Percentiles rank a stretch among this genome's conserved stretches.
phyloP scores from a whole-genome alignment of 768 basidiomycete species.

The Pulveroboletus frians region DNA sequence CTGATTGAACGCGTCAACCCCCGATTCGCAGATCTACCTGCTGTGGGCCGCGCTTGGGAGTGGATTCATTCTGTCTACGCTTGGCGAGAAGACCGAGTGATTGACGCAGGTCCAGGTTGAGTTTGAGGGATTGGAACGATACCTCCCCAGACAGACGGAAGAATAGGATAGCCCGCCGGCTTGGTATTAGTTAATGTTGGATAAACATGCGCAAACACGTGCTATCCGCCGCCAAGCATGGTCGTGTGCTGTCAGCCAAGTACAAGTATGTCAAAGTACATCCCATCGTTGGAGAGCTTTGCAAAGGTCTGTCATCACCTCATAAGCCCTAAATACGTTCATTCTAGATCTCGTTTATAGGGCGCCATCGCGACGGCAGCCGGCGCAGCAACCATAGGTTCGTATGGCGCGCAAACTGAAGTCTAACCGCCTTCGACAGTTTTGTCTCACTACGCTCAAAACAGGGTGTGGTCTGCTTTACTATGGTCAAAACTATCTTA shows the following conservation, averaged over 20 bases:
- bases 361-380: slow-evolving; percentile 53
- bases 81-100: background rate
- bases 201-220: slow-evolving; percentile 18
- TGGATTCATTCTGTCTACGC: background rate
- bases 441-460: background rate
- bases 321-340: background rate
- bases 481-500: slow-evolving; percentile 82
- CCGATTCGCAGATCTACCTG: background rate
- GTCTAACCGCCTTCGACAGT: background rate
- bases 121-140: background rate
- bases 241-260: background rate
- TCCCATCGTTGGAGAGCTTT: slow-evolving; percentile 41
- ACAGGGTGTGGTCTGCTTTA: slow-evolving; percentile 71
- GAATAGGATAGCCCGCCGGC: no score
- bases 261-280: slow-evolving; percentile 32
- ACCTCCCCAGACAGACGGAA: no score
- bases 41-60: background rate
- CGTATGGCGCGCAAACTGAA: slow-evolving; percentile 2
- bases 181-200: background rate
- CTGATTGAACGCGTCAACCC: background rate
- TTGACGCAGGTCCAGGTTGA: background rate
- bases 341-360: slow-evolving; percentile 26
- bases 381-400: slow-evolving; percentile 53
- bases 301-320: slow-evolving; percentile 34
- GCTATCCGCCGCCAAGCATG: background rate